A percentile compares a stretch with the other conserved stretches of the same genome.
Conservation (phyloP, 257 asterid species). For the Solanum tarijense region DNA sequence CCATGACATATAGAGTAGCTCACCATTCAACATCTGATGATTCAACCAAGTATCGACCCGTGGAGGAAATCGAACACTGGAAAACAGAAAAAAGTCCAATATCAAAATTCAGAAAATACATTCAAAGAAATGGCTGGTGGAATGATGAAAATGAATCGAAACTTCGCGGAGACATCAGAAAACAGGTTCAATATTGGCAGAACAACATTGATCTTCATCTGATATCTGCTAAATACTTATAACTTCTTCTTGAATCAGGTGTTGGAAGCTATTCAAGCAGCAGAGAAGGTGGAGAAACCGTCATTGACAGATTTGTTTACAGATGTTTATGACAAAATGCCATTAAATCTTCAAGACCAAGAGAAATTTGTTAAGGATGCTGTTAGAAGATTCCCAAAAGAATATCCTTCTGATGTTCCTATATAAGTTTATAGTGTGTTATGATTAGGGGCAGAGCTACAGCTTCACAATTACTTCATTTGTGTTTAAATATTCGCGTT, state of each 20-base stretch:
- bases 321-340: slow-evolving; percentile 55
- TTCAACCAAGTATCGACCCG: slow-evolving; percentile 74
- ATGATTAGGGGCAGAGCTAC: background rate
- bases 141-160: slow-evolving; percentile 47
- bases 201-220: background rate
- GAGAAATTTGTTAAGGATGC: slow-evolving; percentile 53
- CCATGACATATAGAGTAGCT: slow-evolving; percentile 74
- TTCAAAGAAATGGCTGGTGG: slow-evolving; percentile 75
- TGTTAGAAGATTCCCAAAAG: slow-evolving; percentile 45
- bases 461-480: background rate
- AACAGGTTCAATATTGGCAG: slow-evolving; percentile 33
- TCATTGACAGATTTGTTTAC: slow-evolving; percentile 40
- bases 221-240: background rate
- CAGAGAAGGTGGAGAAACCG: slow-evolving; percentile 57
- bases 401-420: slow-evolving; percentile 76
- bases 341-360: slow-evolving; percentile 62
- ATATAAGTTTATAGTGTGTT: slow-evolving; percentile 11
- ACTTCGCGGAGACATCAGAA: slow-evolving; percentile 42
- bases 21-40: slow-evolving; percentile 96
- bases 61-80: slow-evolving; percentile 76
- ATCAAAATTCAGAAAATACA: slow-evolving; percentile 66
- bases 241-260: slow-evolving; percentile 23
- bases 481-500: background rate
- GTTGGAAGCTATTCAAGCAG: slow-evolving; percentile 60
- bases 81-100: slow-evolving; percentile 47